These are phyloP conservation scores for Tephrocybe rancida DNA, from an alignment of 768 basidiomycete genomes.

Conservation along the genomic window DNA sequence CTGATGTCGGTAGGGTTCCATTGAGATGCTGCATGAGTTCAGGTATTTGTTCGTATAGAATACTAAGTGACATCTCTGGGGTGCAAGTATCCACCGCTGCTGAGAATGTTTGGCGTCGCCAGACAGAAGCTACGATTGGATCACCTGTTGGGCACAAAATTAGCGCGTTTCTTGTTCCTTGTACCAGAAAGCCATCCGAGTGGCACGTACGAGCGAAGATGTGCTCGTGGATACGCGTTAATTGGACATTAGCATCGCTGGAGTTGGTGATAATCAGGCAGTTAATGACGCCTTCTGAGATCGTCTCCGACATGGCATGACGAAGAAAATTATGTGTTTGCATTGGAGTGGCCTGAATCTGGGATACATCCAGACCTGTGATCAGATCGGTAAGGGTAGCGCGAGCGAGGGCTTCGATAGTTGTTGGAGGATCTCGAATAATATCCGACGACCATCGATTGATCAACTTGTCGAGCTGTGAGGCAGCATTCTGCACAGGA, in stretches of 20 bases:
- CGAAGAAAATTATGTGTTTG: slow-evolving; percentile 79
- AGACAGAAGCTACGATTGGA: slow-evolving; percentile 86
- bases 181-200: too few relatives aligned
- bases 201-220: slow-evolving; percentile 72
- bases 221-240: slow-evolving; percentile 87
- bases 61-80: slow-evolving; percentile 65
- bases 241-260: slow-evolving; percentile 79
- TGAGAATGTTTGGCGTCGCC: slow-evolving; percentile 89
- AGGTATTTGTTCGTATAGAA: slow-evolving; percentile 75
- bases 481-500: slow-evolving; percentile 67
- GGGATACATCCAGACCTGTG: slow-evolving; percentile 47
- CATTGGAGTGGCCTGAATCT: slow-evolving; percentile 57
- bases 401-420: slow-evolving; percentile 53
- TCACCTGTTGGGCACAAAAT: slow-evolving; percentile 76
- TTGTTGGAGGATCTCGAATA: slow-evolving; percentile 56
- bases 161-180: too few relatives aligned
- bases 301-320: slow-evolving; percentile 77
- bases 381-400: slow-evolving; percentile 64
- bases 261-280: slow-evolving; percentile 87
- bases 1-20: slow-evolving; percentile 40
- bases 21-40: slow-evolving; percentile 58
- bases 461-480: slow-evolving; percentile 78
- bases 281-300: slow-evolving; percentile 81
- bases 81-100: slow-evolving; percentile 82
- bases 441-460: slow-evolving; percentile 88